Evolutionary conservation across 257 asterid genomes (phyloP).

Genomic region (Jasminum sambac): DNA sequence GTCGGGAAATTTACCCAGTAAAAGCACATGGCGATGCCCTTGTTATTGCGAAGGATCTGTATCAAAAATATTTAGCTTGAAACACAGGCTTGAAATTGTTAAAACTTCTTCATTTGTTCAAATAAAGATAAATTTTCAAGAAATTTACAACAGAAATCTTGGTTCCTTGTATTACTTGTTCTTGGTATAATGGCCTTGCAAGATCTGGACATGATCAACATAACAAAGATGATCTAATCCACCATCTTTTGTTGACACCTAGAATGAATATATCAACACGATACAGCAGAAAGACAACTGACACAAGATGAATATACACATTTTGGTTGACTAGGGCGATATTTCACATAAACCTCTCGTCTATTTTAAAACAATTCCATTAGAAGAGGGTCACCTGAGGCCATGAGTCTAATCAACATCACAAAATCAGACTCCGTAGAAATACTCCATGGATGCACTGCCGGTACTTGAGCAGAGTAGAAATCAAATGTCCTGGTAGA

Average conservation of each 20-base stretch:
- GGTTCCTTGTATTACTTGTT: background rate
- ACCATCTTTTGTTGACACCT: background rate
- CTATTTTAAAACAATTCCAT: constrained; percentile 26
- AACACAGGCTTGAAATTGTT: constrained; percentile 7
- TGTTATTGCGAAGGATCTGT: constrained; percentile 57
- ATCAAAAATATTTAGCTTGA: constrained; percentile 54
- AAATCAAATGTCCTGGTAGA: constrained; percentile 13
- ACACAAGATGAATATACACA: constrained; percentile 6
- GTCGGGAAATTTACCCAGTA: constrained; percentile 59
- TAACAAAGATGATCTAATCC: no score
- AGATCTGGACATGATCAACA: background rate
- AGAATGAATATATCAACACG: background rate
- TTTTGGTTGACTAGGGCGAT: background rate
- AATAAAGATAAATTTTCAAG: background rate
- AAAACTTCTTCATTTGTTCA: background rate
- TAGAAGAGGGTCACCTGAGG: constrained; percentile 28
- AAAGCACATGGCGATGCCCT: constrained; percentile 72
- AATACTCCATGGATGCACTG: constrained; percentile 27
- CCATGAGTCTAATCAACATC: constrained; percentile 28
- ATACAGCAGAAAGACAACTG: background rate
- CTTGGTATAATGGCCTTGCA: background rate
- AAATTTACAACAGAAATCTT: background rate
- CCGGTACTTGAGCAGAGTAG: constrained; percentile 31
- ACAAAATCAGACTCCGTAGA: constrained; percentile 26
- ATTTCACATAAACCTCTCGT: background rate